Conservation (phyloP, 495 filamentous ascomycete genomes). For the Articulospora tetracladia region DNA sequence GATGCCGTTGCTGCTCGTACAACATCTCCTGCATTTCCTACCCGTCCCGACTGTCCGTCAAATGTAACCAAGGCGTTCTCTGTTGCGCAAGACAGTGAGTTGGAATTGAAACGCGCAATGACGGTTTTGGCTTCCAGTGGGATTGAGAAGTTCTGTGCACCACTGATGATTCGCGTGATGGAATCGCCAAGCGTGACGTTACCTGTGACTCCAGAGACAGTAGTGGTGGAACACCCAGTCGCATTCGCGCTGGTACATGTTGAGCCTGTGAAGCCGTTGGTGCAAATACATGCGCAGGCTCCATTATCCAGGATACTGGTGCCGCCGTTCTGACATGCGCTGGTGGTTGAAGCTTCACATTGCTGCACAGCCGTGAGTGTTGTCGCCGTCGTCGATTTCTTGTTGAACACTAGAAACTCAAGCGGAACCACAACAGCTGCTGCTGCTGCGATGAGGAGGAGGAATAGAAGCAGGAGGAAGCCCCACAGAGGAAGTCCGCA, state of each 20-base stretch:
- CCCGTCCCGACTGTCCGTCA: conserved; percentile 44
- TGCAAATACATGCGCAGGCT: conserved; percentile 80
- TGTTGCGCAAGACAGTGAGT: conserved; percentile 68
- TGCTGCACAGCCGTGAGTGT: conserved; percentile 48
- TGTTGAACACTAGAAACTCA: conserved; percentile 70
- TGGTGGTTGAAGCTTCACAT: conserved; percentile 26
- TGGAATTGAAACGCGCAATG: conserved; percentile 70
- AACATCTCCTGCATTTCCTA: conserved; percentile 25
- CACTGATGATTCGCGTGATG: conserved; percentile 66
- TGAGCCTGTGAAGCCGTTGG: conserved; percentile 78
- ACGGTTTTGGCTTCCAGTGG: conserved; percentile 61
- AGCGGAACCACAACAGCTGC: conserved; percentile 86
- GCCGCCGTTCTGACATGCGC: conserved; percentile 75
- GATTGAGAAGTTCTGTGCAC: conserved; percentile 72
- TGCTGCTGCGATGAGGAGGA: conserved; percentile 72
- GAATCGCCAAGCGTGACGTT: conserved; percentile 75
- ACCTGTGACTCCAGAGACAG: conserved; percentile 32
- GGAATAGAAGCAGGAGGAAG: conserved; percentile 65
- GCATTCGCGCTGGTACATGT: conserved; percentile 60
- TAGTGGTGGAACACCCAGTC: conserved; percentile 67
- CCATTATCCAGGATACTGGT: conserved; percentile 61
- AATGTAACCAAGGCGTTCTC: conserved; percentile 89
- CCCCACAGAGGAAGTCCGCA: conserved; percentile 84
- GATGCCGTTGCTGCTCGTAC: conserved; percentile 17
- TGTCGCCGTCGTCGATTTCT: conserved; percentile 23